Evolutionary conservation across 208 protist species (phyloP), one percentile per base, ranked within the genome.

Genomic region (Angomonas ambiguus): DNA sequence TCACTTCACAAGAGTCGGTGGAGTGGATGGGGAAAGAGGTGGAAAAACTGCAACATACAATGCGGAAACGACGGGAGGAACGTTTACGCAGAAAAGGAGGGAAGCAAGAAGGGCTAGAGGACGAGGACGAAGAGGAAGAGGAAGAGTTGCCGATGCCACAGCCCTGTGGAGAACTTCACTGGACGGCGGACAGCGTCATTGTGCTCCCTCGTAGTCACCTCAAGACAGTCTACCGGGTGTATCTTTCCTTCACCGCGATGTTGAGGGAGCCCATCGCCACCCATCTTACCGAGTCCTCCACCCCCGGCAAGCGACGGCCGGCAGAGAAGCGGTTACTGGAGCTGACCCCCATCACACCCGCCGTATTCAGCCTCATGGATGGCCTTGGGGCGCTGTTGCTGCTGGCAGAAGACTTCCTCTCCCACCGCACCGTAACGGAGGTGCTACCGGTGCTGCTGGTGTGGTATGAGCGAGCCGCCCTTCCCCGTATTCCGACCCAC

Each of bases 221-320:
- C 11, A 88, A 88, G 64, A 91, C 82, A 1, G 77, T 93, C 34
- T 93, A 96, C 78, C 75, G 80, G 11, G 79, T 78, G 6, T 93
- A 92, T 62, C 74, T 96, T 16, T 81, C 75, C 8, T 66, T 96
- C 33, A 65, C 88, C 16, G 76, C 85, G 0, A 72, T 93, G 32
- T 77, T 96, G 33, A 68, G 79, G 13, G 90, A 93, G 63, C 90
- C 90, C 1, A 62, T 96, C 18, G 75, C 83, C 13, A 61, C 77
- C 10, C 71, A 88, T 59, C 27, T 57, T 30, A 70, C 78, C 18
- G 63, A 55, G 10, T 28, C 72, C 8, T 60, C 72, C n/a, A 48
- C 32, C n/a, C 51, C 59, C 3, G 73, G 66, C 25, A 42, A 41
- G 27, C 41, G 49, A 45, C 38, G 25, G 24, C 25, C 49, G 3